phyloP scores from a whole-genome alignment of 1,284 basidiomycete genomes.

The Heterobasidion occidentale region DNA sequence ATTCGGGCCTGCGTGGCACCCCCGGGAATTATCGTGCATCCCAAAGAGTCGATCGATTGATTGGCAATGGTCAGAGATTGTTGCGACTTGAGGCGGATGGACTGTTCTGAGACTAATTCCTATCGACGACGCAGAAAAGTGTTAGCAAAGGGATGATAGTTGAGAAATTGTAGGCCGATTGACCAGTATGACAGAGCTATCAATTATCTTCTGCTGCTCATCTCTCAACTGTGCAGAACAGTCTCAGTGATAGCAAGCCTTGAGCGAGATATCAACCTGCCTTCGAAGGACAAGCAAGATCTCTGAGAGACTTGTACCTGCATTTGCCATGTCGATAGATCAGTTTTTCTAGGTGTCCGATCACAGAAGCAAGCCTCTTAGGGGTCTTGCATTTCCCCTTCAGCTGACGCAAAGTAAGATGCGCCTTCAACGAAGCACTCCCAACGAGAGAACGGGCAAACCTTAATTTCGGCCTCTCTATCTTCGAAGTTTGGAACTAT shows the following conservation, averaged over 20 bases:
- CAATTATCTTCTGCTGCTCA: constrained; percentile 29
- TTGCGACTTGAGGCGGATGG: constrained; percentile 50
- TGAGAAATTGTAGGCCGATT: not conserved
- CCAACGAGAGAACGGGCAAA: constrained; percentile 14
- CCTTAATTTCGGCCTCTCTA: constrained; percentile 69
- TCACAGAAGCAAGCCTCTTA: constrained; percentile 49
- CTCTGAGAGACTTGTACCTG: constrained; percentile 59
- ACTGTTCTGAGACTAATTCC: constrained; percentile 70
- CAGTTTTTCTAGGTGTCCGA: constrained; percentile 54
- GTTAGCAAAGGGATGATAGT: not conserved
- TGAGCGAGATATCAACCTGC: constrained; percentile 23
- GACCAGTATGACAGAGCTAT: constrained; percentile 54
- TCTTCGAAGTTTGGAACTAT: constrained; percentile 47
- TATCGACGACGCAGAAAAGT: constrained; percentile 20
- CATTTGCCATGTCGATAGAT: constrained; percentile 65
- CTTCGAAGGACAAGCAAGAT: constrained; percentile 69
- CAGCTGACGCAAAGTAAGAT: constrained; percentile 20
- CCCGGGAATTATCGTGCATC: constrained; percentile 12
- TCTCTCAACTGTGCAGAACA: constrained; percentile 20
- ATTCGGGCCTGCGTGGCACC: constrained; percentile 40
- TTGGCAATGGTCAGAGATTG: constrained; percentile 11
- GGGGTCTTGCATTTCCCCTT: constrained; percentile 60
- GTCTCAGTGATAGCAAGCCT: constrained; percentile 1
- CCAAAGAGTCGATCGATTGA: constrained; percentile 30
- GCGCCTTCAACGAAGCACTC: not conserved